Percentiles rank a stretch among this genome's conserved stretches.
Evolutionary conservation across 208 protist genomes (phyloP).

Genomic region (Trypanosoma caninum): DNA sequence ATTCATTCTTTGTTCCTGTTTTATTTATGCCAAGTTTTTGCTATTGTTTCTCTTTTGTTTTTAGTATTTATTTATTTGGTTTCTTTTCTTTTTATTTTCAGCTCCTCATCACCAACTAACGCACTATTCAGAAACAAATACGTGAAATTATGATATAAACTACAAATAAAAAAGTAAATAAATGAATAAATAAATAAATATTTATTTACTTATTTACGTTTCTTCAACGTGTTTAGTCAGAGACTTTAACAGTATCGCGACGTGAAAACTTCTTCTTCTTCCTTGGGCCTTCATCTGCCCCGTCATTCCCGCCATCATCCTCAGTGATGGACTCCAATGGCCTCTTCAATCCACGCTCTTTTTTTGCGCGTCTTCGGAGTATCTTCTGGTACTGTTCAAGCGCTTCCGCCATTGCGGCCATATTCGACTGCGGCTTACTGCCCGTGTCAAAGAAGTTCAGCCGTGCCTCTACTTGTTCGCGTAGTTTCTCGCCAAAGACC

Average conservation of each 20-base stretch:
- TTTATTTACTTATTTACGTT: neutral
- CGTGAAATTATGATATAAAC: too few relatives aligned
- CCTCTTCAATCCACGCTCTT: slow-evolving; percentile 21
- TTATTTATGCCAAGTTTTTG: slow-evolving; percentile 8
- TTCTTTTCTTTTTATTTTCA: slow-evolving; percentile 15
- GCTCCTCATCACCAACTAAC: neutral
- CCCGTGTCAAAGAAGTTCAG: slow-evolving; percentile 98
- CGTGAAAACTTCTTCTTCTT: slow-evolving; percentile 64
- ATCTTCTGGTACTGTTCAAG: slow-evolving; percentile 87
- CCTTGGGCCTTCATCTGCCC: slow-evolving; percentile 32
- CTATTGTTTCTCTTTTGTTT: slow-evolving; percentile 18
- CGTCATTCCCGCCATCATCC: slow-evolving; percentile 27
- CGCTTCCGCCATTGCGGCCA: slow-evolving; percentile 96
- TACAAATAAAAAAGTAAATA: slow-evolving; percentile 10
- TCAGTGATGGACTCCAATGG: too few relatives aligned
- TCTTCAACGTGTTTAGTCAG: slow-evolving; percentile 60
- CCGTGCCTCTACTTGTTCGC: slow-evolving; percentile 98
- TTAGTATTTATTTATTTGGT: slow-evolving; percentile 5
- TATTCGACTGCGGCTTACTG: slow-evolving; percentile 93
- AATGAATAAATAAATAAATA: neutral
- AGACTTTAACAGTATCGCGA: slow-evolving; percentile 54
- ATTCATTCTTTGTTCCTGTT: slow-evolving; percentile 4
- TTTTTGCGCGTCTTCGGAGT: slow-evolving; percentile 61
- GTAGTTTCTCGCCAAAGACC: slow-evolving; percentile 94
- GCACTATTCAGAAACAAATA: too few relatives aligned